phyloP scores from a whole-genome alignment of 768 basidiomycete genomes.

The Strobilomyces dryophilus region DNA sequence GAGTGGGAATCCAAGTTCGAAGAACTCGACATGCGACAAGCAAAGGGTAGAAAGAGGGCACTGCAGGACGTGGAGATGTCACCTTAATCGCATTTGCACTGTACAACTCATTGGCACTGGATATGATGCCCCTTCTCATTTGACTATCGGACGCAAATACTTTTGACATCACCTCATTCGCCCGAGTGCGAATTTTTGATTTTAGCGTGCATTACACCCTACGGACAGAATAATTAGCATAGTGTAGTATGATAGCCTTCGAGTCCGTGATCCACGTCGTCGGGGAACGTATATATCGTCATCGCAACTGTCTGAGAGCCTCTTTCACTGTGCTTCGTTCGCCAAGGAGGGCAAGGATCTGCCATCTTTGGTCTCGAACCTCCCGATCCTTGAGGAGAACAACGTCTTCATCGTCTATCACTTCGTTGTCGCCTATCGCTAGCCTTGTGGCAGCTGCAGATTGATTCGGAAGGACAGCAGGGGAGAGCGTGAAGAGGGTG shows the following conservation, averaged over 20 bases:
- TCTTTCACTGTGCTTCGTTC: conserved; percentile 73
- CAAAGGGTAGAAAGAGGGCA: conserved; percentile 19
- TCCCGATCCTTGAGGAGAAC: conserved; percentile 58
- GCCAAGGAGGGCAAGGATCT: conserved; percentile 68
- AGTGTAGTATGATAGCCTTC: neutral
- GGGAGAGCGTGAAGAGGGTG: conserved; percentile 72
- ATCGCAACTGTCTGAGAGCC: conserved; percentile 39
- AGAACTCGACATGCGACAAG: conserved; percentile 18
- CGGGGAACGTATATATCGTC: neutral
- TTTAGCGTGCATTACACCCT: neutral
- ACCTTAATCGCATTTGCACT: conserved; percentile 1
- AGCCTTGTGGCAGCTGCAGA: conserved; percentile 76
- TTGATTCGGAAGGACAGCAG: conserved; percentile 72
- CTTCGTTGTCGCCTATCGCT: conserved; percentile 50
- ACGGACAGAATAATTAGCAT: neutral
- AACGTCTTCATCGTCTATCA: conserved; percentile 43
- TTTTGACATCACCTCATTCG: no score
- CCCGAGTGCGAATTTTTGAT: no score
- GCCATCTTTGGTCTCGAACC: conserved; percentile 68
- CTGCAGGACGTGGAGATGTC: conserved; percentile 25
- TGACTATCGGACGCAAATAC: no score
- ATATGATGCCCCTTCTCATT: no score
- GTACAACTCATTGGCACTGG: no score
- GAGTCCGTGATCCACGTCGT: neutral
- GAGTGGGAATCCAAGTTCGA: conserved; percentile 43